phyloP scores from a whole-genome alignment of 345 rosid species.

The Theobroma cacao region DNA sequence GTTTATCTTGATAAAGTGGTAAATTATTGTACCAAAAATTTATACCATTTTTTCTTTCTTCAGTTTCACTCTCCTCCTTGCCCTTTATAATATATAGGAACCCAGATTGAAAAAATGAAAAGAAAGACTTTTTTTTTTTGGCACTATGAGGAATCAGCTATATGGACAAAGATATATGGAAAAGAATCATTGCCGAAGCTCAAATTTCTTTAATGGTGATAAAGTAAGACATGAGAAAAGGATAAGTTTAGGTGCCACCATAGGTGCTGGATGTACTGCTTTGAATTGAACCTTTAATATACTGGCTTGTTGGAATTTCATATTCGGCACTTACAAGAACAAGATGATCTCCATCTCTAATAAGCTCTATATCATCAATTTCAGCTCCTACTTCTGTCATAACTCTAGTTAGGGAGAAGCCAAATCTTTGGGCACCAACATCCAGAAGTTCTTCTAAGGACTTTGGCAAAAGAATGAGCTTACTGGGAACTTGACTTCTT shows the following conservation, averaged over 20 bases:
- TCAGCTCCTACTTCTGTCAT: conserved; percentile 62
- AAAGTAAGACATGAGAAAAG: background rate
- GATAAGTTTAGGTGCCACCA: background rate
- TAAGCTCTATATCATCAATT: conserved; percentile 62
- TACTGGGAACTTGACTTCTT: conserved; percentile 37
- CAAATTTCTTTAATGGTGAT: background rate
- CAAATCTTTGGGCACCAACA: conserved; percentile 48
- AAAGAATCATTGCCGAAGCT: background rate
- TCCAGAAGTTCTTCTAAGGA: conserved; percentile 57
- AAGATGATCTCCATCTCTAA: conserved; percentile 85
- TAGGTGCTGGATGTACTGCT: background rate
- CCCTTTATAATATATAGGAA: background rate
- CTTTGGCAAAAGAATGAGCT: conserved; percentile 57
- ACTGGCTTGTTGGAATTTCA: background rate
- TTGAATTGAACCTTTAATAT: background rate
- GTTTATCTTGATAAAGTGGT: no score
- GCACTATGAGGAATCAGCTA: no score
- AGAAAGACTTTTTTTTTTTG: no score
- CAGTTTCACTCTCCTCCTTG: background rate
- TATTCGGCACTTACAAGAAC: conserved; percentile 36
- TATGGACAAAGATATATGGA: background rate
- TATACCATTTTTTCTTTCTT: no score
- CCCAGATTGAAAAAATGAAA: background rate
- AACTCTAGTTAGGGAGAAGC: conserved; percentile 45
- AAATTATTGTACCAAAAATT: no score